These are phyloP conservation scores for Penicillium soppii DNA, from an alignment of 495 filamentous ascomycete species.

Conservation along the genomic window DNA sequence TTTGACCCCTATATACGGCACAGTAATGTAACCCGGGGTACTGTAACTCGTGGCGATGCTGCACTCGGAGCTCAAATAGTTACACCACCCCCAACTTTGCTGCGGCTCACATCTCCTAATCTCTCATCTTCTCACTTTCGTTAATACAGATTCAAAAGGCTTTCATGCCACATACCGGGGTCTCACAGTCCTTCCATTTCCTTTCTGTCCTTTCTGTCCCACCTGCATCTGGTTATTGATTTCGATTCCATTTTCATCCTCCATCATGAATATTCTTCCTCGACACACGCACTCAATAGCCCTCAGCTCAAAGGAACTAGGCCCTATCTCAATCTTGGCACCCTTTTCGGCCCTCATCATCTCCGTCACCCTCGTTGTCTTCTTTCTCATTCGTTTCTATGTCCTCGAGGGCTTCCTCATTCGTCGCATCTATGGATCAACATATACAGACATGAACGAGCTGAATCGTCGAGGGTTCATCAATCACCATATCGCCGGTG, in stretches of 20 bases:
- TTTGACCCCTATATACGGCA: too few species aligned
- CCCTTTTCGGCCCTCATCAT: slow-evolving; percentile 47
- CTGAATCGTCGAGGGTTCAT: slow-evolving; percentile 44
- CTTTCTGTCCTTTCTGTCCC: background rate
- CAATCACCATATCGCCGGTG: slow-evolving; percentile 50
- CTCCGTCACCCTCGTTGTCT: slow-evolving; percentile 38
- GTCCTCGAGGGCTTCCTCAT: slow-evolving; percentile 45
- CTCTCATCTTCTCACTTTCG: background rate
- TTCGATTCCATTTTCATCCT: background rate
- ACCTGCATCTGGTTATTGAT: background rate
- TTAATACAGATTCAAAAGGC: too few species aligned
- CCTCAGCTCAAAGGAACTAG: slow-evolving; percentile 1
- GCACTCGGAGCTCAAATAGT: too few species aligned
- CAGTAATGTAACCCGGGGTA: too few species aligned
- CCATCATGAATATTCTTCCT: background rate
- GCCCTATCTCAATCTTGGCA: slow-evolving; percentile 37
- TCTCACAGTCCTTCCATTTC: too few species aligned
- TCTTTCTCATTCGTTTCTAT: slow-evolving; percentile 45
- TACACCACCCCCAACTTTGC: too few species aligned
- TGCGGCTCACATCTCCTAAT: too few species aligned
- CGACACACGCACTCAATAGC: background rate
- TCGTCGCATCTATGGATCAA: slow-evolving; percentile 31
- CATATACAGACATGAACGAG: slow-evolving; percentile 37
- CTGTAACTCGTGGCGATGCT: too few species aligned
- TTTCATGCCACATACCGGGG: too few species aligned